Evolutionary conservation across 192 early-diverging fungal species (phyloP), one percentile per base, ranked within the genome.

Genomic region (Rhizoclosmatium sp.): DNA sequence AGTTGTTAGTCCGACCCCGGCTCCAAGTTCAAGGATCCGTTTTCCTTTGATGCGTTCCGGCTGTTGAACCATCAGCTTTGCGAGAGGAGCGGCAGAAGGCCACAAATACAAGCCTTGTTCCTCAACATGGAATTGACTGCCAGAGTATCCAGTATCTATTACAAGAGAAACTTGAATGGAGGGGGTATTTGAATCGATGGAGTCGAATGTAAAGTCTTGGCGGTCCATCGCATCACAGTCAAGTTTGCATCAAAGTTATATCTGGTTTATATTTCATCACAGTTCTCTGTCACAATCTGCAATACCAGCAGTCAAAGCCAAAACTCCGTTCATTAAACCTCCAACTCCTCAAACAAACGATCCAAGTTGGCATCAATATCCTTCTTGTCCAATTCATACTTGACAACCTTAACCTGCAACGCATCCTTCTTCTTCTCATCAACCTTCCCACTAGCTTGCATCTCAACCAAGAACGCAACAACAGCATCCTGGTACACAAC

Each of bases 401-500:
- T 64, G 10, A 59, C 48, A 48, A 40, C 58, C 60, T 76, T 76
- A 1, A 19, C 62, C 61, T 56, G 54, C 41, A 76, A 31, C 44
- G 31, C 75, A 39, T 76, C 65, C 75, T 67, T 65, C 64, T 76
- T 76, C 48, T 76, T 76, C 12, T 65, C 75, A 67, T 76, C 75
- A 9, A 76, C 75, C 46, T 47, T 54, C 1, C 31, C 47, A 7
- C 23, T 47, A 21, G 5, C 49, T 10, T 40, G 19, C 16, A 76
- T 65, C 61, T 76, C 75, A 40, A 54, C 40, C 75, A 76, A 65
- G 47, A 76, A 76, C 41, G 7, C 59, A 16, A 76, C 3, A 12
- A 76, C 75, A 47, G 49, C 49, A 47, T 67, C 64, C 42, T 76
- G 75, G 58, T 76, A 76, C 41, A 21, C 61, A 9, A 54, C 41